Evolutionary conservation across 2,329 filamentous ascomycete species (phyloP).

Genomic region (Amesomyces nigricolor): DNA sequence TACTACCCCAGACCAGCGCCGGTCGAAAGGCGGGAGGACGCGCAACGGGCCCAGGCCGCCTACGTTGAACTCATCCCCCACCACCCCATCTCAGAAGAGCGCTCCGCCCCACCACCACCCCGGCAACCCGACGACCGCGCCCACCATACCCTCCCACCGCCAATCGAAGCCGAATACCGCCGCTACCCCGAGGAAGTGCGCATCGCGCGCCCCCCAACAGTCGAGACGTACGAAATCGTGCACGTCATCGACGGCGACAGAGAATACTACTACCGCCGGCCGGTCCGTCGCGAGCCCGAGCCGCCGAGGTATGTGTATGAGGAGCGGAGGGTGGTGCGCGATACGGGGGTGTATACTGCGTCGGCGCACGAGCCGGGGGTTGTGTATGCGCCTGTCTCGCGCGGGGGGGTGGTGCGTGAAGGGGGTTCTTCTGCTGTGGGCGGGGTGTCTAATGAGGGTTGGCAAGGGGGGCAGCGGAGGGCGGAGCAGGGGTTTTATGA

Average conservation of each 20-base stretch:
- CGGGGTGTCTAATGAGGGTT: slow-evolving; percentile 2
- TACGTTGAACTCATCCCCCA: slow-evolving; percentile 5
- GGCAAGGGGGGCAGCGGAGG: slow-evolving; percentile 5
- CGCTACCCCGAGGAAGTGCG: slow-evolving; percentile 30
- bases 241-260: slow-evolving; percentile 41
- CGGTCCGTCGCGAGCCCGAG: slow-evolving; percentile 26
- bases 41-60: not conserved
- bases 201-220: slow-evolving; percentile 24
- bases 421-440: not conserved
- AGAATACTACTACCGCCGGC: slow-evolving; percentile 43
- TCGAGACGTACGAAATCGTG: slow-evolving; percentile 40
- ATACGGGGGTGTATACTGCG: slow-evolving; percentile 6
- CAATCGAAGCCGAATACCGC: slow-evolving; percentile 30
- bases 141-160: not conserved
- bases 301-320: slow-evolving; percentile 18
- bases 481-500: slow-evolving; percentile 21
- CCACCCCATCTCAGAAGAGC: slow-evolving; percentile 22
- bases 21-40: slow-evolving; percentile 3
- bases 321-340: slow-evolving; percentile 11
- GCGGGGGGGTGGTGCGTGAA: not conserved
- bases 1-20: slow-evolving; percentile 25
- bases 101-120: slow-evolving; percentile 29
- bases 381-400: no score
- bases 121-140: slow-evolving; percentile 15
- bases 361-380: not conserved